Evolutionary conservation across 1,284 basidiomycete species (phyloP), one percentile per base, ranked within the genome.

Genomic region (Cystobasidium sp.): DNA sequence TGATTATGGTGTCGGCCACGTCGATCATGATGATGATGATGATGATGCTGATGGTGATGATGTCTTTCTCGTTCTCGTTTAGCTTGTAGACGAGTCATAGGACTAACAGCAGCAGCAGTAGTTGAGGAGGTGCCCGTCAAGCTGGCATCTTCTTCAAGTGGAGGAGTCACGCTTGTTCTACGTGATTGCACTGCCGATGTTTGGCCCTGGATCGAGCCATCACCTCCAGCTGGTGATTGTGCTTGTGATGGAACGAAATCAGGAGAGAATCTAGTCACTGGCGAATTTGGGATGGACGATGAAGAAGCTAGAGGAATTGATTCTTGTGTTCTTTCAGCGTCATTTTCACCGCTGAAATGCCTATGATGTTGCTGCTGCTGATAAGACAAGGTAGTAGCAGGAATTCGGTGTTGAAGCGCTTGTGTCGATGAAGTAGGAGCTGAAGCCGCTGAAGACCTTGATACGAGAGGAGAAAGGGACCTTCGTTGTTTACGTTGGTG

Each of bases 1-100:
- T 56, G 51, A 10, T 47, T 41, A 58, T 65, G 70, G 1, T 9
- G 24, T 22, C 43, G 24, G n/a, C 44, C 59, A 22, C 51, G 49
- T 16, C 62, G 44, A 63, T 71, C 59, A 22, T 64, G 69, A 24
- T 59, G 12, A 31, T 31, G 31, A 5, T 31, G 31, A 5, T 31
- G 31, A 31, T 31, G 31, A 31, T 31, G 43, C n/a, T n/a, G n/a
- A n/a, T 31, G 31, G 31, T 31, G 31, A 31, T 31, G 31, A 31
- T 31, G 43, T 58, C 39, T 39, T 59, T 20, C 56, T 44, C 70
- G 24, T 66, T 73, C 70, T 47, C 70, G 22, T 22, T 62, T 62
- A 6, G 70, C 70, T 73, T 73, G 70, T 43, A 73, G 41, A 1
- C 70, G 62, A 39, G 70, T 73, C 39, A 73, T n/a, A 47, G 70